Evolutionary conservation across 164 flowering plant species (phyloP), one percentile per base, ranked within the genome.

Genomic region (Echeveria elegans): DNA sequence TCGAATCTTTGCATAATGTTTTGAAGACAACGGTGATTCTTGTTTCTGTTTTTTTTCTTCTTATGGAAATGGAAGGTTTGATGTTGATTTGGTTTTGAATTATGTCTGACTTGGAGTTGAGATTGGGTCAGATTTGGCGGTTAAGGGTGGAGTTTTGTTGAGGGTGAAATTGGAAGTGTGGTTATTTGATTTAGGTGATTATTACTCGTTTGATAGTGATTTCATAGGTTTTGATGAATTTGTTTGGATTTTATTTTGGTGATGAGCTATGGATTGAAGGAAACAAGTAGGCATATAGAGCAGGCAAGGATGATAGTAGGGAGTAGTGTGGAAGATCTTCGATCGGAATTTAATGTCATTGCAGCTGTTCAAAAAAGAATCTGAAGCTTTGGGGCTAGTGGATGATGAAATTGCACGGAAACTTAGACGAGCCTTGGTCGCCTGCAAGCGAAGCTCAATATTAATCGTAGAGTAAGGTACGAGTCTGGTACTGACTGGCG

Each of bases 381-480:
- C 0, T 56, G 61, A 29, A 56, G 32, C 19, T 15, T 23, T 26
- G 26, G 61, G 61, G 26, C 1, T 52, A 58, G 69, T 43, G 64
- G 79, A 15, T 40, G 69, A 70, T 52, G 78, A 66, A 68, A 72
- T 70, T 56, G 76, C 69, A 19, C 79, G 68, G 61, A 78, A 75
- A 60, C 74, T 84, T 68, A 82, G 98, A 52, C 95, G 85, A 6
- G 70, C 7, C 77, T 92, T 67, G 83, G 83, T 41, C 85, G 74
- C 11, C 86, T 82, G 74, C 78, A 82, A 66, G 83, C 90, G 65
- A 77, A 73, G 66, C 89, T 92, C 78, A 77, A 87, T 74, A 63
- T 85, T 32, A 81, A 78, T 73, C 79, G 84, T 29, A 74, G 71
- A 63, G 36, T 73, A 32, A 83, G 86, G 96, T 86, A 72, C 2